Conservation (phyloP, 192 early-diverging fungal species). For the Coemansia sp. region DNA sequence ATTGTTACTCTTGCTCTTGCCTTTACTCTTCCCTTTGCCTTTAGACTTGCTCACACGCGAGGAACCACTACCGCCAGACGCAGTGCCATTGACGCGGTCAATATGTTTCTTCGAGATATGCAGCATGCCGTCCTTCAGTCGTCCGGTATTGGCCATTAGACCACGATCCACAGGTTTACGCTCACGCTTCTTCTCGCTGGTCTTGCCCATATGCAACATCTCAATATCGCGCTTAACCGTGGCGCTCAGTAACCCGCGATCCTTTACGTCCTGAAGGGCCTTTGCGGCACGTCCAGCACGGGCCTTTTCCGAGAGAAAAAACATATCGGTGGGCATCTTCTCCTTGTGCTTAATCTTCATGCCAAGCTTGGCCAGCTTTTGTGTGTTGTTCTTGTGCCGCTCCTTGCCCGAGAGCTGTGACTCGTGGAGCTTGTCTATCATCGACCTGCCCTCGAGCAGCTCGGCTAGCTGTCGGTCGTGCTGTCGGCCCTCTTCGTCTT, state of each 20-base stretch:
- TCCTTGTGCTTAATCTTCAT: constrained; percentile 45
- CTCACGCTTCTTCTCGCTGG: neutral
- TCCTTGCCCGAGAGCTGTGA: constrained; percentile 43
- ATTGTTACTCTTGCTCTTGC: constrained; percentile 3
- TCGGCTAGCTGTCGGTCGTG: constrained; percentile 37
- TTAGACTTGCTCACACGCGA: constrained; percentile 17
- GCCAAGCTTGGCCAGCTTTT: constrained; percentile 36
- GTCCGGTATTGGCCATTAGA: constrained; percentile 23
- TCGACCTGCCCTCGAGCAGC: constrained; percentile 31
- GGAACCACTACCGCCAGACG: neutral
- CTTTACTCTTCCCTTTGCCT: constrained; percentile 4
- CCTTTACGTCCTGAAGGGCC: constrained; percentile 36
- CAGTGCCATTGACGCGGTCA: constrained; percentile 28
- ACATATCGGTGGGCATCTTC: constrained; percentile 37
- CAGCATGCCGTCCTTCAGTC: constrained; percentile 40
- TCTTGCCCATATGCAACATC: constrained; percentile 28
- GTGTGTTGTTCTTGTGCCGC: constrained; percentile 40
- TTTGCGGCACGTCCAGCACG: constrained; percentile 14
- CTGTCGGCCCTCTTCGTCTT: constrained; percentile 36
- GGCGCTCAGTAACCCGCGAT: constrained; percentile 32
- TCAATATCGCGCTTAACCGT: constrained; percentile 39
- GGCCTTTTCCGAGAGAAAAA: constrained; percentile 18
- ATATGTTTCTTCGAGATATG: constrained; percentile 43
- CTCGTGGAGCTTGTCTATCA: constrained; percentile 48
- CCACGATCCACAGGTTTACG: constrained; percentile 19